Evolutionary conservation across 352 stramenopile genomes (phyloP), one percentile per base, ranked within the genome.

Genomic region (Phytophthora litchii): DNA sequence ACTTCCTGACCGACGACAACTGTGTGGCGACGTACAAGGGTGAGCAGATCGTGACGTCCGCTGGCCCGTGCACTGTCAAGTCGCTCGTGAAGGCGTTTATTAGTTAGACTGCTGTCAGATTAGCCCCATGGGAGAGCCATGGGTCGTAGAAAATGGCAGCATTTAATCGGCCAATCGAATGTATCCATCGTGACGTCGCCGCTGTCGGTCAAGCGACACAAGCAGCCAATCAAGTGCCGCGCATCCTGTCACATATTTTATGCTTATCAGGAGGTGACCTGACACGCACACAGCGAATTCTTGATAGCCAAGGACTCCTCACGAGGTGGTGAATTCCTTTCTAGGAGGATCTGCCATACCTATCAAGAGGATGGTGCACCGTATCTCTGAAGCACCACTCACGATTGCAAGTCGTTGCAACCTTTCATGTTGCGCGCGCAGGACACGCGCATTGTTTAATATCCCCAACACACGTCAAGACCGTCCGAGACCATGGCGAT

Each of bases 1-100:
- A 92, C 34, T 76, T 96, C 49, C 52, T 88, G 31, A 91, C 83
- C 23, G 65, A 95, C 55, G 83, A 67, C 0, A 60, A 77, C 7
- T 73, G 80, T 31, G 76, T 91, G 29, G 89, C 83, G 38, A 92
- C 78, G 25, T 97, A 88, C 77, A 95, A 93, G 73, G 83, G 78
- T 42, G 64, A 82, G 52, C 54, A 64, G 3, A 85, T 95, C 67
- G 77, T 83, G 71, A 92, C 83, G n/a, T 77, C 83, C 13, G 80
- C 74, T 3, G 86, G 83, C 3, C 56, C 63, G 14, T 94, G 85
- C 56, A 66, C 60, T 8, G 76, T 64, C 52, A 86, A 87, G 72
- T 83, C 78, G 42, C 71, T 96, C 20, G 50, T 58, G 14, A 78
- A 85, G 45, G 81, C 74, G 29, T 82, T 82, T 65, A 93, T 95